These are phyloP conservation scores for Cladosporium sp. DNA, from an alignment of 2,329 filamentous ascomycete species.

Conservation along the genomic window DNA sequence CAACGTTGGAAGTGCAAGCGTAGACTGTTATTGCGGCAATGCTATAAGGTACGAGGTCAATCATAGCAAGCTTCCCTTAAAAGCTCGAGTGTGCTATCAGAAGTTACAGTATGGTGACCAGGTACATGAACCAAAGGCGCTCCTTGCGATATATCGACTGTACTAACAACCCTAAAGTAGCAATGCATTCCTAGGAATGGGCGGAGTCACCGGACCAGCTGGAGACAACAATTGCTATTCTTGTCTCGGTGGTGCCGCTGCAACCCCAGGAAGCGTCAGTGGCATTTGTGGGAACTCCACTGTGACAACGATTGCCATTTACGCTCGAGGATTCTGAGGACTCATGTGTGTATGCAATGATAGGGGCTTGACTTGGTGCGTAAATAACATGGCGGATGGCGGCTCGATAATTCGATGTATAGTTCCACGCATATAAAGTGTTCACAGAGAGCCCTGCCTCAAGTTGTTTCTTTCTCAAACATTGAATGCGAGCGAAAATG, in stretches of 20 bases:
- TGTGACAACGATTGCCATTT: conserved; percentile 34
- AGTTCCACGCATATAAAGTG: neutral
- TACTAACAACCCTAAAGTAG: neutral
- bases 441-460: neutral
- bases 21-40: conserved; percentile 37
- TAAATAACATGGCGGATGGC: neutral
- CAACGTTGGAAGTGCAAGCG: conserved; percentile 27
- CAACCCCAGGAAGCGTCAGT: conserved; percentile 20
- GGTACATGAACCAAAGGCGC: neutral
- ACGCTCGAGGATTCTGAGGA: conserved; percentile 30
- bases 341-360: neutral
- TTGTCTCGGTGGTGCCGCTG: conserved; percentile 27
- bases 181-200: conserved; percentile 5
- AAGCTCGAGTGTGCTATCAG: neutral
- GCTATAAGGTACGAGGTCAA: conserved; percentile 30
- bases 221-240: conserved; percentile 34
- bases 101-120: conserved; percentile 10
- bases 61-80: conserved; percentile 4
- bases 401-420: neutral
- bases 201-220: conserved; percentile 23
- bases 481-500: no score
- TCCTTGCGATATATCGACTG: neutral
- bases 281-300: conserved; percentile 34
- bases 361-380: neutral
- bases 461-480: neutral